Base-by-base conservation (phyloP, 768 basidiomycete species). In the Kwoniella dejecticola region DNA sequence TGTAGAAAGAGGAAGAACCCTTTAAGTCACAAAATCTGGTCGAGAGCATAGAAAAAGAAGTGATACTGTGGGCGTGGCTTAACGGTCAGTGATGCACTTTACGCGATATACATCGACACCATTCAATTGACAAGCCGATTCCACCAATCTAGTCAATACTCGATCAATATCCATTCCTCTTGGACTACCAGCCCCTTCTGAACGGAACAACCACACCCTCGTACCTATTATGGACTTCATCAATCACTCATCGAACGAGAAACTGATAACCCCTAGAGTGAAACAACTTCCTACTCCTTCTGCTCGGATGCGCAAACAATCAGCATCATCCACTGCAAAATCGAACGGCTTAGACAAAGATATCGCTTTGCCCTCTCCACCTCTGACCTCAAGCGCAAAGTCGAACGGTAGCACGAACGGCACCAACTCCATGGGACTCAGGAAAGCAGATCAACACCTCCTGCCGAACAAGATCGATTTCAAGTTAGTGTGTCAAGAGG, bases 181-280 rank as follows among this genome's bases (percentile, higher is more conserved):
- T 8, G 67, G 70, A 26, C 67, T 79, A 19, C 63, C 69, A 85
- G 50, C 29, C 2, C 77, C 85, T 86, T 74, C 86, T 84, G 62
- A 77, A 87, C 42, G 84, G 81, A 65, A 85, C 27, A 85, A 91
- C 75, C 93, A 95, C 72, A 90, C 92, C 0, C 82, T 98, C 60
- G 90, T 89, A 62, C 95, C 95, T 8, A 82, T 96, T 31, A 82
- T 96, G 53, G 95, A 98, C 80, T 88, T 97, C 63, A 90, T 90
- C 13, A 96, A 96, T 68, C 93, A 96, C 67, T 72, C 70, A 19
- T 68, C 68, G n/a, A 24, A 57, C 19, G 56, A 66, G 36, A 40
- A 57, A 42, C 55, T 67, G 52, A 72, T 62, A 60, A 74, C 68
- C 7, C 52, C 48, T 46, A 57, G 17, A 57, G 68, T 58, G 41